Evolutionary conservation across 179 eudicot species (phyloP), one percentile per base, ranked within the genome.

Genomic region (Corrigiola litoralis): DNA sequence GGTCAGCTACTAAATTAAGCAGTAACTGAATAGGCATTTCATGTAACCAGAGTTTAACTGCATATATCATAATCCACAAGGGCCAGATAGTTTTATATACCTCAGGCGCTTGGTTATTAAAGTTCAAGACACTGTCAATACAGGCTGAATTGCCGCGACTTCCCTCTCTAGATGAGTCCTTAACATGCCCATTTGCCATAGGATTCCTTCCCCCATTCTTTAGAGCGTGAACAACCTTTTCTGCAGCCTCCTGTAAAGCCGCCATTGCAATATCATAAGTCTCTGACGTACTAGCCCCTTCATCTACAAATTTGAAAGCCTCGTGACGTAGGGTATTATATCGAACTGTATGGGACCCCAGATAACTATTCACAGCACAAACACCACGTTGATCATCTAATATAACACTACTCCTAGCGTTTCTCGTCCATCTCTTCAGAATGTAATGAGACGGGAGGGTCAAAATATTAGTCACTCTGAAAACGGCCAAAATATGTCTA

Each of bases 361-460:
- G 69, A 70, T 80, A 86, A 56, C 70, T 62, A 69, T 69, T 71
- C 27, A 51, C 79, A 18, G 67, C 54, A 52, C 69, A n/a, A n/a
- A n/a, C 60, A 53, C 59, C 61, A 32, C 37, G 46, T 32, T 71
- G 80, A 52, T 77, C 82, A 61, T 86, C 92, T 50, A 86, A 77
- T 29, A 79, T 53, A 66, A 84, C 65, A 63, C 67, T 82, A 73
- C 92, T 84, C 77, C 84, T 86, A 18, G 90, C 87, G 58, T 80
- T 81, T 73, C 72, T 80, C 6, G 90, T 84, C 94, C 94, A 87
- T 69, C 90, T 72, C 70, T 79, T 85, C 66, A 85, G 38, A 70
- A 87, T 71, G 76, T 82, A 87, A 72, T 79, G 78, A 12, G 77
- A 71, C 12, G 94, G 86, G 41, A 87, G 83, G 32, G 85, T 82